These are phyloP conservation scores for Xylaria venustula DNA, from an alignment of 495 filamentous ascomycete species.

Conservation along the genomic window DNA sequence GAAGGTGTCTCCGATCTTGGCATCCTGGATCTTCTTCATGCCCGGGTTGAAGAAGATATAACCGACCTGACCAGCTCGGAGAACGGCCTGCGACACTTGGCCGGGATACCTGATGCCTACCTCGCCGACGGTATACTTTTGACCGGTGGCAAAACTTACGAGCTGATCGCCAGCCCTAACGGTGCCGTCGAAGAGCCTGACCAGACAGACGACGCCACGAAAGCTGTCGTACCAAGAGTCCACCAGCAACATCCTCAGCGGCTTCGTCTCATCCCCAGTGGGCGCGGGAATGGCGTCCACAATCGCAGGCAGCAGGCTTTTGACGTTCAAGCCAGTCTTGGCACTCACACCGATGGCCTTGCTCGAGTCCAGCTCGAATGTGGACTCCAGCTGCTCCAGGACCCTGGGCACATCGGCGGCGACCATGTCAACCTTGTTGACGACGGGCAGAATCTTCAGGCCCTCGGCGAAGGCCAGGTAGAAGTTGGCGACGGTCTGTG, in stretches of 20 bases:
- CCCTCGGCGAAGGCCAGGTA: slow-evolving; percentile 94
- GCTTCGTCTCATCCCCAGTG: slow-evolving; percentile 65
- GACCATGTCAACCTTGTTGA: slow-evolving; percentile 94
- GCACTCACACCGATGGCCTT: slow-evolving; percentile 85
- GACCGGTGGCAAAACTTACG: slow-evolving; percentile 77
- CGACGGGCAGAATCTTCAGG: slow-evolving; percentile 79
- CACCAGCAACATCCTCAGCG: slow-evolving; percentile 82
- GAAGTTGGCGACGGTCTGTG: slow-evolving; percentile 96
- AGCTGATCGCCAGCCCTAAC: slow-evolving; percentile 80
- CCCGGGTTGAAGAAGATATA: slow-evolving; percentile 97
- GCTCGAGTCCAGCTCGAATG: slow-evolving; percentile 83
- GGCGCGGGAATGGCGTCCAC: slow-evolving; percentile 82
- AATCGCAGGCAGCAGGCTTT: slow-evolving; percentile 74
- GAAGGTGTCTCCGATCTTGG: slow-evolving; percentile 93
- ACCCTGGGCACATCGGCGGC: slow-evolving; percentile 82
- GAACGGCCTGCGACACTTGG: slow-evolving; percentile 73
- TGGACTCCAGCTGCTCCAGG: slow-evolving; percentile 76
- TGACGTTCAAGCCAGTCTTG: slow-evolving; percentile 88
- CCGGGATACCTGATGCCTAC: slow-evolving; percentile 95
- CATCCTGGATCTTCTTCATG: slow-evolving; percentile 94
- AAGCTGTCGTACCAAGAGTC: slow-evolving; percentile 98
- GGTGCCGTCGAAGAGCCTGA: slow-evolving; percentile 87
- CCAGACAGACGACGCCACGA: slow-evolving; percentile 87
- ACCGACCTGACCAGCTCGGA: slow-evolving; percentile 91
- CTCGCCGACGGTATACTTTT: slow-evolving; percentile 89